Percentiles rank a stretch among this genome's conserved stretches.
Evolutionary conservation across 768 basidiomycete genomes (phyloP).

Genomic region (Pulveroboletus sp.): DNA sequence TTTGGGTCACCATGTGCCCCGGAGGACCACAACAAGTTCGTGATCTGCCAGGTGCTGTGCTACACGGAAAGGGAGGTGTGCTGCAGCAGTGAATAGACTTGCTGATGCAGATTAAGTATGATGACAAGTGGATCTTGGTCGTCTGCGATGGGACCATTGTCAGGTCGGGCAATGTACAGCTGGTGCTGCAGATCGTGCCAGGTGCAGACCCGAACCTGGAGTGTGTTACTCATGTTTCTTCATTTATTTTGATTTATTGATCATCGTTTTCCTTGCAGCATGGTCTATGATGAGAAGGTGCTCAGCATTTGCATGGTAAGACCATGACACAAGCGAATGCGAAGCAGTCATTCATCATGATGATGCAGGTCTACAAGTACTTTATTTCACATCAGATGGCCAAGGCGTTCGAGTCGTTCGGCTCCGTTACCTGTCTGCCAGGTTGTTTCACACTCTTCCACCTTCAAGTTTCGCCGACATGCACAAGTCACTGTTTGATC

Average conservation of each 20-base stretch:
- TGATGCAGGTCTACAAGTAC: slow-evolving; percentile 99
- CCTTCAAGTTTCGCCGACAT: slow-evolving; percentile 89
- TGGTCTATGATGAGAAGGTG: slow-evolving; percentile 95
- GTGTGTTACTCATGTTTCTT: no score
- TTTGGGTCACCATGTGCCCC: neutral
- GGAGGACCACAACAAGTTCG: neutral
- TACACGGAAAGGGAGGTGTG: slow-evolving; percentile 70
- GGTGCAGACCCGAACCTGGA: slow-evolving; percentile 91
- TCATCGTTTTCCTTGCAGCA: slow-evolving; percentile 42
- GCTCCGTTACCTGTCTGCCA: slow-evolving; percentile 96
- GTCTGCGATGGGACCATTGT: slow-evolving; percentile 99
- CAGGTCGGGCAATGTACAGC: slow-evolving; percentile 92
- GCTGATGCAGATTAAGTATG: slow-evolving; percentile 89
- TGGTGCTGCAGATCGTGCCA: slow-evolving; percentile 93
- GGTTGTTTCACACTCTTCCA: slow-evolving; percentile 99
- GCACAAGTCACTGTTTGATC: slow-evolving; percentile 90
- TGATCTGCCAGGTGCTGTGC: neutral
- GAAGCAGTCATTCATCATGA: slow-evolving; percentile 91
- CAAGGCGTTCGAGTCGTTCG: slow-evolving; percentile 97
- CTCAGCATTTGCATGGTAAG: slow-evolving; percentile 95
- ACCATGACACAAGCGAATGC: slow-evolving; percentile 89
- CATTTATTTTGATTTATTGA: neutral
- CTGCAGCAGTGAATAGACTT: slow-evolving; percentile 89
- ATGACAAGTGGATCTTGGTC: slow-evolving; percentile 92
- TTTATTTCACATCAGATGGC: slow-evolving; percentile 99